Base-by-base conservation (phyloP, 164 flowering plant genomes). In the Liriodendron chinense region DNA sequence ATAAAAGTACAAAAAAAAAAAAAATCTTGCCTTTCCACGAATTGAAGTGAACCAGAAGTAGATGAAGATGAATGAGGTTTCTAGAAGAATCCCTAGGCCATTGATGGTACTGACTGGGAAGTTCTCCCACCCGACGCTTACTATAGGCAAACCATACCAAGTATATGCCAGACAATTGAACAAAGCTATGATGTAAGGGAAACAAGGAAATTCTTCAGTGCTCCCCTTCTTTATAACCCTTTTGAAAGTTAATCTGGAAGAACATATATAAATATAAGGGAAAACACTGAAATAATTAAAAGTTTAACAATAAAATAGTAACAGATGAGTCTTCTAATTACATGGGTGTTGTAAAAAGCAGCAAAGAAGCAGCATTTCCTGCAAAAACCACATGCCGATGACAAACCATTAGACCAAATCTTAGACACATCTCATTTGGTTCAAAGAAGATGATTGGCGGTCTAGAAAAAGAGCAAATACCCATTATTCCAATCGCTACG, bases 111-210 rank as follows among this genome's bases (percentile, higher is more conserved):
- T 83, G 23, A 91, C 49, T 7, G 90, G 86, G 63, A 89, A 83
- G 56, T 91, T 91, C 75, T 93, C 90, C 96, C 93, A 89, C 25
- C 77, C 69, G 77, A 77, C n/a, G 83, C 98, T 93, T 7, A 91
- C 96, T 10, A 90, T 59, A 1, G 96, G 98, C 74, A 89, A 75
- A 2, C 92, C 96, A 71, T 90, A 93, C 98, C 96, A 93, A 63
- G 90, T 85, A 70, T 88, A 90, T 3, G 88, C 62, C 50, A 85
- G 85, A 74, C 96, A 88, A 78, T 93, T 93, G 12, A 81, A 62
- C 20, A 91, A 82, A 63, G 96, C 89, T 65, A 90, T 4, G 24
- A 81, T 76, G 81, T 90, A 93, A 1, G 94, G 97, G 12, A 89
- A 71, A 65, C 91, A 92, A 22, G 94, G 89, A 72, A 85, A 91